Evolutionary conservation across 2,329 filamentous ascomycete genomes (phyloP), one percentile per base, ranked within the genome.

Genomic region (Aspergillus amoenus): DNA sequence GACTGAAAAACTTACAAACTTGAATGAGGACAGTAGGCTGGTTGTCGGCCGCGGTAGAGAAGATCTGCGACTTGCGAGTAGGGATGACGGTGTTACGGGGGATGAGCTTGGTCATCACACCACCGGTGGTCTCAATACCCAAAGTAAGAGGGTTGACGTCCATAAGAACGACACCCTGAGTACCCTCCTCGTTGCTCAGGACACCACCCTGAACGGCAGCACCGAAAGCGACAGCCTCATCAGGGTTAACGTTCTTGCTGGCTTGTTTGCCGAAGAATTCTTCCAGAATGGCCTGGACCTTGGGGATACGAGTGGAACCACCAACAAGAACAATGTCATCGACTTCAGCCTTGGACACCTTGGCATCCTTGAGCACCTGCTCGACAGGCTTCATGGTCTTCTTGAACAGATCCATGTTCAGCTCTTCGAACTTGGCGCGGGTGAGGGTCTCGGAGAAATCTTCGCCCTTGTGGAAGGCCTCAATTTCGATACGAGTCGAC

Each of bases 331-430:
- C 94, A 67, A 99, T 97, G 76, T 97, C 94, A 71, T 97, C 88
- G 69, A 99, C 86, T 70, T 97, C 93, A 61, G 79, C 81, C 89
- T 97, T 97, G 88, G 93, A 93, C 71, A 97, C 84, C 84, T 97
- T 96, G 76, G 93, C 92, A 69, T 97, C 94, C 84, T 96, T 96
- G 74, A 99, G 86, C 67, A 97, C 94, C 85, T 97, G 93, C 83
- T 97, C 92, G 66, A 97, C 94, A 57, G 94, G 93, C 87, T 97
- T 96, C 66, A 97, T 86, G 58, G 94, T 97, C 86, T 94, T 96
- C 88, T 96, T 96, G 89, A 97, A 97, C 61, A 97, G 88, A 72
- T 97, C 93, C 69, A 93, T 93, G 89, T 97, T 97, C 70, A 97
- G 86, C 81, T 97, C 93, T 82, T 99, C 94, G 72, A 99, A 97